Base-by-base conservation (phyloP, 768 basidiomycete genomes). In the Lentinula lateritia region DNA sequence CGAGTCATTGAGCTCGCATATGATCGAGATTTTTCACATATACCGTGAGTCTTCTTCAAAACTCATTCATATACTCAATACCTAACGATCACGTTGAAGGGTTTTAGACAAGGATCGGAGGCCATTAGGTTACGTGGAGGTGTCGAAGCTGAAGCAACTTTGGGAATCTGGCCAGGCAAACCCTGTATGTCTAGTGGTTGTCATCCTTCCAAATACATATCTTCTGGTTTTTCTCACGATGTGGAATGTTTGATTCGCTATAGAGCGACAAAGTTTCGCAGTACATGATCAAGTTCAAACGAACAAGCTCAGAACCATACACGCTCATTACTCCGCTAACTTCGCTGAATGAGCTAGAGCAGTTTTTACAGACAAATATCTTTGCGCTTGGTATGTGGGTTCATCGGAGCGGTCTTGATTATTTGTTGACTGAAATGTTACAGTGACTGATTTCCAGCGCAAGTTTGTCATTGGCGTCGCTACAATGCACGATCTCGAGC, bases 21-120 rank as follows among this genome's bases (percentile, higher is more conserved):
- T 67, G 95, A 97, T 65, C 86, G 93, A 38, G 95, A 97, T 70
- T 97, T 95, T 74, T 93, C 93, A 16, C 88, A 95, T 67, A 88
- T 96, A 63, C 95, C 95, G 95, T 95, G 57, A 52, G 75, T 64
- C 10, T 6, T 50, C 42, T 36, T 57, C 13, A 6, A 18, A 15
- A 23, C 5, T 42, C 15, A 15, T 46, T 6, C 60, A 52, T 43
- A 59, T 50, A 41, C 15, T 41, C 45, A 18, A 52, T 12, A 12
- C 43, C n/a, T 36, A 10, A 38, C 39, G 3, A n/a, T n/a, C 38
- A n/a, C 20, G 53, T 54, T 45, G 8, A 65, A 96, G 93, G 2
- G 90, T 96, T 0, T 79, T 97, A 34, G 87, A 90, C 67, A 79
- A 77, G 58, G 78, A 82, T 34, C 82, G 91, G 50, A 83, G 83